Base-by-base conservation (phyloP, 2,329 filamentous ascomycete genomes). In the Endothia cerciana region DNA sequence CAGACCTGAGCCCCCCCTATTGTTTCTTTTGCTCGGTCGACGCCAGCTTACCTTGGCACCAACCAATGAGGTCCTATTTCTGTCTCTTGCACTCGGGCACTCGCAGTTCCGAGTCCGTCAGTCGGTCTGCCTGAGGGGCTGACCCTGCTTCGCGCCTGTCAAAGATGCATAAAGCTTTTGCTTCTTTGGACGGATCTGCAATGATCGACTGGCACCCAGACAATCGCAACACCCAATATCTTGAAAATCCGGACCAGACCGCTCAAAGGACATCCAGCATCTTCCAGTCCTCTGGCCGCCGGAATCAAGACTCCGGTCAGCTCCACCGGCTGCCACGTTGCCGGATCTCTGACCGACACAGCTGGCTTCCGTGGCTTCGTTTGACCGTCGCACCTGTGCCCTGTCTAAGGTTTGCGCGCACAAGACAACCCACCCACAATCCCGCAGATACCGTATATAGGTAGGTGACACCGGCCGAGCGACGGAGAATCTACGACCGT, bases 111-210 rank as follows among this genome's bases (percentile, higher is more conserved):
- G 4, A 38, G 30, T 13, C 19, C 38, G 53, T 33, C 55, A 25
- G 10, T 58, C 7, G 5, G 19, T 4, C 55, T 58, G 36, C 56
- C 65, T 57, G 51, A 59, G 63, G 57, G 53, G 43, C 15, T 41
- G 25, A 63, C 64, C 66, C 63, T 68, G 66, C 59, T 28, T 49
- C 47, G 41, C 43, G 62, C 60, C 60, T 63, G 64, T 61, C 64
- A 63, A 53, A 36, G 60, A 41, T 68, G 64, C 56, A 63, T 65
- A 56, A 45, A 19, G 5, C 17, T 45, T 5, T 63, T 33, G 60
- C 36, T 43, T 33, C 22, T 45, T 19, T 1, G 3, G 19, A 7
- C 25, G 15, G 28, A 33, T 30, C 30, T 45, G 28, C 19, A 56
- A 25, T 49, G 49, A 28, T 62, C 38, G 30, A 56, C 33, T 45